phyloP scores from a whole-genome alignment of 2,329 filamentous ascomycete genomes.

The Cordyceps militaris region DNA sequence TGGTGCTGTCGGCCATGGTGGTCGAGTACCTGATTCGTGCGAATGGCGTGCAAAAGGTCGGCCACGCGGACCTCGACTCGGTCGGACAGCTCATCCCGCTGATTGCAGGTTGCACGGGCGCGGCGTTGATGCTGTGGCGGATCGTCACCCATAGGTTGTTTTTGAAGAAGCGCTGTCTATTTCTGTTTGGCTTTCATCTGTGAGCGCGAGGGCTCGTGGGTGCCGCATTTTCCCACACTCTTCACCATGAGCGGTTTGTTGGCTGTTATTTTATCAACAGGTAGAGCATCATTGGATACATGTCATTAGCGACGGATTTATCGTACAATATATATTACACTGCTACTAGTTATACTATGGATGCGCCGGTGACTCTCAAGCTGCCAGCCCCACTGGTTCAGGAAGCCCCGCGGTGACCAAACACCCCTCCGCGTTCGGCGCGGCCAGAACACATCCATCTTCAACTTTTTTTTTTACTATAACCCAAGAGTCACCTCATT shows the following conservation, averaged over 20 bases:
- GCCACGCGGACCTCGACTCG: conserved; percentile 8
- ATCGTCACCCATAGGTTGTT: conserved; percentile 16
- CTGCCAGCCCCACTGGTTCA: conserved; percentile 1
- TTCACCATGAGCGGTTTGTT: background rate
- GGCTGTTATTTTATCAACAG: background rate
- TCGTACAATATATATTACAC: background rate
- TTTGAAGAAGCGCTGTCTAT: conserved; percentile 16
- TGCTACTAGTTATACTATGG: too few relatives aligned
- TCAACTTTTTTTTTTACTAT: background rate
- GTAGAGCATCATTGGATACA: background rate
- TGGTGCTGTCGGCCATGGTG: conserved; percentile 16
- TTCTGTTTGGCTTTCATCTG: conserved; percentile 18
- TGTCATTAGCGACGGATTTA: background rate
- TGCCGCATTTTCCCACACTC: background rate
- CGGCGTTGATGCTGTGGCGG: conserved; percentile 16
- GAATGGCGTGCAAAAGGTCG: conserved; percentile 16
- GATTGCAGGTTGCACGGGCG: conserved; percentile 18
- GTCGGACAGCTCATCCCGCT: conserved; percentile 21
- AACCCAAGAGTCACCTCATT: background rate
- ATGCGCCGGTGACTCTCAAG: background rate
- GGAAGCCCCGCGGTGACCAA: conserved; percentile 3
- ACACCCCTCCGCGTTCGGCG: conserved; percentile 9
- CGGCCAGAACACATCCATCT: background rate
- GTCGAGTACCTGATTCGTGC: conserved; percentile 19
- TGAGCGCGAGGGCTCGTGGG: background rate